Base-by-base conservation (phyloP, 768 basidiomycete species). In the Suillus americanus region DNA sequence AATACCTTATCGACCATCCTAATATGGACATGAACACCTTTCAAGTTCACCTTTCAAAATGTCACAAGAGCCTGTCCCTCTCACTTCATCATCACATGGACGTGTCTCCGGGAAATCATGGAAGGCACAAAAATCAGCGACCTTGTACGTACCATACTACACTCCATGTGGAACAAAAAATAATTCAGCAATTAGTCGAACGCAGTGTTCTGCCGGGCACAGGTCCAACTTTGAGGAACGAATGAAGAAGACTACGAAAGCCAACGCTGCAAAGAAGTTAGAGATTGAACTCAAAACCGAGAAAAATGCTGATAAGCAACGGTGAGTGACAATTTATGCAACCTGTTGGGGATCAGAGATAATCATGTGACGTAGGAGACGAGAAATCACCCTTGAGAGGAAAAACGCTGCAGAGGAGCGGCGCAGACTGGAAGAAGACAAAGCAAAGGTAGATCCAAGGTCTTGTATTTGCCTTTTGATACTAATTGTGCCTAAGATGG, bases 351-450 rank as follows among this genome's bases (percentile, higher is more conserved):
- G 35, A 54, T 54, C 20, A 33, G 6, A 33, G 10, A 1, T 35
- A 35, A 54, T 46, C 60, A 30, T 59, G 54, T 62, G 66, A 51
- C 68, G 65, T 60, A 92, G 91, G 64, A 84, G 89, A 66, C 80
- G 84, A 68, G 86, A 89, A 69, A 82, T 90, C 62, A 91, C 89
- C 0, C 74, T 83, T 60, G 88, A 90, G 69, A 87, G 92, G 65
- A 89, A 85, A 75, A 88, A 81, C 68, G 88, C 86, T 23, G 86
- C 85, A 48, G 91, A 92, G 71, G 93, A 94, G 72, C 86, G 86
- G 64, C 81, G 79, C 67, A 82, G 89, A 57, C 69, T 89, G 55
- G 80, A 81, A 61, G 73, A 74, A 55, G 80, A 80, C 64, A 78
- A 72, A 60, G 72, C 78, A 23, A 70, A 50, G 20, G 75, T 68